These are phyloP conservation scores for Periconia macrospinosa DNA, from an alignment of 2,329 filamentous ascomycete species.

Conservation along the genomic window DNA sequence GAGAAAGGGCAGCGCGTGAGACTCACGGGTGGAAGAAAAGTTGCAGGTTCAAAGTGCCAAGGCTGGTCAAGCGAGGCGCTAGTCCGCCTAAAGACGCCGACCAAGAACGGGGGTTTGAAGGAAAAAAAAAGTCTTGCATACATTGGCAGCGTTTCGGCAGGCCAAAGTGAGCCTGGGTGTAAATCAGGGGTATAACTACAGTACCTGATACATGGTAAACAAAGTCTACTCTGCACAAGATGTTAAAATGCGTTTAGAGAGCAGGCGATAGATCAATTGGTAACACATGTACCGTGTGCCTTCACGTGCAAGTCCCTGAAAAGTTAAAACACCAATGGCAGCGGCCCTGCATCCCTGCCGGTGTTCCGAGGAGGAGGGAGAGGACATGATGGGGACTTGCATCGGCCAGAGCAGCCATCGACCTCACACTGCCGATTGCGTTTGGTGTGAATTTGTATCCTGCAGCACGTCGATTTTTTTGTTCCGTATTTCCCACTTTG, in stretches of 20 bases:
- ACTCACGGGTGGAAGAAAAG: constrained; percentile 3
- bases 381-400: not conserved
- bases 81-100: not conserved
- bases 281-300: not conserved
- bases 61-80: not conserved
- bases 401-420: not conserved
- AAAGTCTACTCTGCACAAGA: not conserved
- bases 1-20: not conserved
- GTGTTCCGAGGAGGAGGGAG: not conserved
- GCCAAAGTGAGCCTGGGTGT: no score
- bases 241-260: not conserved
- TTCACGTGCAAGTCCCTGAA: not conserved
- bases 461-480: constrained; percentile 5
- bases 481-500: not conserved
- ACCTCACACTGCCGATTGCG: not conserved
- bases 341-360: not conserved
- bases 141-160: not conserved
- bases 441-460: not conserved
- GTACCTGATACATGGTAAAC: no score
- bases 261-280: not conserved
- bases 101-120: not conserved
- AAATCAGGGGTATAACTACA: no score
- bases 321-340: not conserved
- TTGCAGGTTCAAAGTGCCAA: not conserved
- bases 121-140: not conserved